A percentile compares a stretch with the other conserved stretches of the same genome.
Evolutionary conservation across 768 basidiomycete species (phyloP).

Genomic region (Trametes meyenii): DNA sequence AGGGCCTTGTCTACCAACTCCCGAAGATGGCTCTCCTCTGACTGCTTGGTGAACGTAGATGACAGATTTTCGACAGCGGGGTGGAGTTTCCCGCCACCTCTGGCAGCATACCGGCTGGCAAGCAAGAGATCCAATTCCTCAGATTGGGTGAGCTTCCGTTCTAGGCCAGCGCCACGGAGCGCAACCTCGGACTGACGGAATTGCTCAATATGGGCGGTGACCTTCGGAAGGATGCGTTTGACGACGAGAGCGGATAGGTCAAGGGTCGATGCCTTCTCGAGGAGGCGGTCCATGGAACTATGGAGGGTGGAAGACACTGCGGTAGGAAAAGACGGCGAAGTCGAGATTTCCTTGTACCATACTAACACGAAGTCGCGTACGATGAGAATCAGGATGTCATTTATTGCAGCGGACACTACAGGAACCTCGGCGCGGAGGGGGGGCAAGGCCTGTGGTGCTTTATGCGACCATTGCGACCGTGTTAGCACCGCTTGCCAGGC

Average conservation of each 20-base stretch:
- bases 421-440: conserved; percentile 67
- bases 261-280: conserved; percentile 56
- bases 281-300: conserved; percentile 58
- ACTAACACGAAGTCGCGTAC: conserved; percentile 85
- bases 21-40: conserved; percentile 85
- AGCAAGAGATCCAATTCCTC: conserved; percentile 88
- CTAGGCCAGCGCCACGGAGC: conserved; percentile 78
- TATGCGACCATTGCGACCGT: conserved; percentile 88
- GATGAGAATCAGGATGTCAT: conserved; percentile 79
- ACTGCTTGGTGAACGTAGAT: conserved; percentile 85
- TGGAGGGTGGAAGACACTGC: conserved; percentile 81
- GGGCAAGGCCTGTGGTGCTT: conserved; percentile 64
- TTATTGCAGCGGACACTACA: conserved; percentile 68
- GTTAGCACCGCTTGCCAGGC: conserved; percentile 92
- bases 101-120: conserved; percentile 77
- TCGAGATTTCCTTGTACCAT: conserved; percentile 89
- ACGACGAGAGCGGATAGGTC: conserved; percentile 81
- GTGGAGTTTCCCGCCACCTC: conserved; percentile 69
- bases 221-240: conserved; percentile 82
- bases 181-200: conserved; percentile 90
- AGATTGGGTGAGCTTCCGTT: conserved; percentile 83
- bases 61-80: conserved; percentile 87
- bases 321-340: conserved; percentile 85
- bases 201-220: conserved; percentile 87
- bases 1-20: conserved; percentile 71